Percentiles rank a stretch among this genome's conserved stretches.
These are phyloP conservation scores for Imleria badia DNA, from an alignment of 768 basidiomycete species.

Conservation along the genomic window DNA sequence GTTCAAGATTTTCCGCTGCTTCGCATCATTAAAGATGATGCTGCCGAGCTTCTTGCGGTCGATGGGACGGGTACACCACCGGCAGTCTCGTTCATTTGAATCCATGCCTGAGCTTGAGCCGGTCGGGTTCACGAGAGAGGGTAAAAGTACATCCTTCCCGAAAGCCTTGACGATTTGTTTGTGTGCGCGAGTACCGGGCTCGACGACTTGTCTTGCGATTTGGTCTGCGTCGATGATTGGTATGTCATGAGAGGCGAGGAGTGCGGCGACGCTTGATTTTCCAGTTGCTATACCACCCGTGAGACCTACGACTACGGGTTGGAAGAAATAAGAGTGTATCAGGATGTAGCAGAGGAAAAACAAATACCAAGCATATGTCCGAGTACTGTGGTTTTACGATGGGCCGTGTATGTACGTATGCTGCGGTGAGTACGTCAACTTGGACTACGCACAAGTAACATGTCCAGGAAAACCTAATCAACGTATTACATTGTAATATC, in stretches of 20 bases:
- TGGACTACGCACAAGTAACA: no score
- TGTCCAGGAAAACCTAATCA: no score
- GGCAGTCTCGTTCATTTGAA: conserved; percentile 1
- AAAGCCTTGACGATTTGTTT: conserved; percentile 66
- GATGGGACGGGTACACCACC: conserved; percentile 62
- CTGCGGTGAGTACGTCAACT: no score
- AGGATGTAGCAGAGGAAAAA: neutral
- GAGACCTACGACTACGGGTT: conserved; percentile 75
- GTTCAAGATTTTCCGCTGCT: conserved; percentile 73
- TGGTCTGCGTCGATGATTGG: conserved; percentile 94
- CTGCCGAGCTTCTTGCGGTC: conserved; percentile 81
- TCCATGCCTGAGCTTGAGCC: neutral
- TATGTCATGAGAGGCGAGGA: conserved; percentile 63
- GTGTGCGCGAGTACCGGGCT: conserved; percentile 78
- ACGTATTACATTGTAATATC: no score
- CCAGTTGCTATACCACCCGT: conserved; percentile 97
- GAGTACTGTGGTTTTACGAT: neutral
- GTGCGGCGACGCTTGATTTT: conserved; percentile 86
- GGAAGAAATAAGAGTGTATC: neutral
- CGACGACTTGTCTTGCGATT: conserved; percentile 81
- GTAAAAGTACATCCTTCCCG: conserved; percentile 62
- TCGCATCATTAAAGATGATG: conserved; percentile 80
- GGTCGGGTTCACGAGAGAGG: conserved; percentile 12
- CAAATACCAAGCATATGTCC: conserved; percentile 21
- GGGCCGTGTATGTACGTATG: no score